Conservation (phyloP, 2,329 filamentous ascomycete species). For the Raffaelea albimanens region DNA sequence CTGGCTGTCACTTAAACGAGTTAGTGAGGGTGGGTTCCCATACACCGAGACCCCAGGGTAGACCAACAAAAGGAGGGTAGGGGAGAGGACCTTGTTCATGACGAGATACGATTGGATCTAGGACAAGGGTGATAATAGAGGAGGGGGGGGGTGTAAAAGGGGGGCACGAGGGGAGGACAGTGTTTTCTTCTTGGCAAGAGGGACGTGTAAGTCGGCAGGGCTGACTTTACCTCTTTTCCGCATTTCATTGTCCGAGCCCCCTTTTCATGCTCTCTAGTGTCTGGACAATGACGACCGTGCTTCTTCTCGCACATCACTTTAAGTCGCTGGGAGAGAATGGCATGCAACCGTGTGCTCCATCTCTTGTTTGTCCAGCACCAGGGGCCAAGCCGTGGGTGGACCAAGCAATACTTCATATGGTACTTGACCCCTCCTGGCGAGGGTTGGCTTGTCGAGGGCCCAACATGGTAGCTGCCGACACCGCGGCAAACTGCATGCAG, state of each 20-base stretch:
- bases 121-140: constrained; percentile 1
- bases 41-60: constrained; percentile 2
- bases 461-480: constrained; percentile 1
- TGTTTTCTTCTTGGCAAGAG: neutral
- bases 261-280: neutral
- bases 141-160: neutral
- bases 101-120: constrained; percentile 4
- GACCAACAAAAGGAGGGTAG: neutral
- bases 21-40: constrained; percentile 3
- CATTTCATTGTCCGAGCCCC: neutral
- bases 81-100: constrained; percentile 1
- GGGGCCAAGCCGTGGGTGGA: too few species aligned
- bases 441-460: neutral
- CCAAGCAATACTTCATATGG: too few species aligned
- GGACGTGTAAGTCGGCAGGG: constrained; percentile 1
- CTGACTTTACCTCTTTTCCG: neutral
- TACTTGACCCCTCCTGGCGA: neutral
- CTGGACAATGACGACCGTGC: neutral
- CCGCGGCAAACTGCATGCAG: neutral
- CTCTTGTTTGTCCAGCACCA: too few species aligned
- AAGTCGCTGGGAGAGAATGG: too few species aligned
- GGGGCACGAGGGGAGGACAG: neutral
- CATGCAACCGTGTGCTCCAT: too few species aligned
- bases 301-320: too few species aligned
- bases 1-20: constrained; percentile 3